phyloP scores from a whole-genome alignment of 495 filamentous ascomycete genomes.

The Neurospora africana region DNA sequence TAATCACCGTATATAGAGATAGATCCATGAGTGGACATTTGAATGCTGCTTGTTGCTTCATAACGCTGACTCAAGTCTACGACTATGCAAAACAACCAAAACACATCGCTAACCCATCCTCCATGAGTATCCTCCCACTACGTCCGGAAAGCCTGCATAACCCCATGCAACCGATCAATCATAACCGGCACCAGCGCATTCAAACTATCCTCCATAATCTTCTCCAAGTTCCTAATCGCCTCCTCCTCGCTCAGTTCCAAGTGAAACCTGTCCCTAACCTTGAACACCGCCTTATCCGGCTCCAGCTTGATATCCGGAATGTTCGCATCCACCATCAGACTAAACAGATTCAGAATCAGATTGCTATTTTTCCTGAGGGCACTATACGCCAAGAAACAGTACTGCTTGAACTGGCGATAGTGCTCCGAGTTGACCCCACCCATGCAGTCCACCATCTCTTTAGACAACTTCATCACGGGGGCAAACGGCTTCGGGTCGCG shows the following conservation, averaged over 20 bases:
- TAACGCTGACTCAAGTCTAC: neutral
- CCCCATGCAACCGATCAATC: conserved; percentile 88
- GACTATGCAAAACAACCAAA: neutral
- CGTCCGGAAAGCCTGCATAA: conserved; percentile 81
- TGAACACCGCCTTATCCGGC: conserved; percentile 83
- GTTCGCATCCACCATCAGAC: conserved; percentile 92
- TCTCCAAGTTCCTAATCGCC: conserved; percentile 75
- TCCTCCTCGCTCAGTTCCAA: conserved; percentile 91
- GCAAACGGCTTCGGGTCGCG: conserved; percentile 97
- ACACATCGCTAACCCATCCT: neutral
- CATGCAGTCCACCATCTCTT: conserved; percentile 99
- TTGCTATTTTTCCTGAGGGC: conserved; percentile 81
- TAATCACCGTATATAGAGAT: neutral
- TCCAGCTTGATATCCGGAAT: conserved; percentile 91
- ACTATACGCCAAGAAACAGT: conserved; percentile 92
- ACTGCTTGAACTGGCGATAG: conserved; percentile 80
- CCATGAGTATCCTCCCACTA: conserved; percentile 23
- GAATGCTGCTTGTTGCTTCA: neutral
- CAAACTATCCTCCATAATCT: conserved; percentile 78
- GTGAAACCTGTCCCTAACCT: conserved; percentile 90
- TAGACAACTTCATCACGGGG: conserved; percentile 90
- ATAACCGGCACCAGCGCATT: conserved; percentile 83
- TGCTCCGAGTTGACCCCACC: conserved; percentile 69
- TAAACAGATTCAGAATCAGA: conserved; percentile 92
- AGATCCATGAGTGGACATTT: neutral